Base-by-base conservation (phyloP, 2,329 filamentous ascomycete genomes). In the Colletotrichum orbiculare region DNA sequence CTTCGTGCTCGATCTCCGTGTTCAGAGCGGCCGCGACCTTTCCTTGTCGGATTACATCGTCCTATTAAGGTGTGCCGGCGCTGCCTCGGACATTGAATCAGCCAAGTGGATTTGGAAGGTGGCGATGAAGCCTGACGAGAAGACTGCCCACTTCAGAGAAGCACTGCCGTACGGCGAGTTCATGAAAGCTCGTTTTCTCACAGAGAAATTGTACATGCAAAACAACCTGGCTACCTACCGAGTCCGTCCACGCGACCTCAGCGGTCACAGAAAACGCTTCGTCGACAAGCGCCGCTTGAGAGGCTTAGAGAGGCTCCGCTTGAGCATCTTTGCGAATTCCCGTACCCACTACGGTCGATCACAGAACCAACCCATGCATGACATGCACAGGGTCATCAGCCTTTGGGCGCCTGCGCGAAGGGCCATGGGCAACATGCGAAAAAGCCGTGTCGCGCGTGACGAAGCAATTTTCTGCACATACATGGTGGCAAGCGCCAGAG, bases 11-110 rank as follows among this genome's bases (percentile, higher is more conserved):
- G 63, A 69, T 2, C 71, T 77, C 2, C 76, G 83, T 17, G 54
- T 68, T 7, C 60, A 66, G 3, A 67, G 69, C 1, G 74, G 71
- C 1, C 66, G 69, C 4, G 41, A 65, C 7, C 71, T 83, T 4
- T 69, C 73, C 1, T 53, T 75, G 0, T 73, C 77, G 6, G 84
- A 86, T 72, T 85, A 81, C 57, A 72, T 78, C 35, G 71, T 79
- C 2, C 73, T 83, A 12, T 67, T 87, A 39, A 77, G 83, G 15
- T 82, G 77, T 59, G 83, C 83, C 3, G 85, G 82, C 4, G 81
- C 83, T 13, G 76, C 78, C 8, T 73, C 76, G 3, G 78, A 84
- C 55, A 68, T 75, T 0, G 41, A 60, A 0, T 72, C 73, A 8
- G 77, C 74, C 7, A 77, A 76, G 56, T 60, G 58, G 25, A 69